Base-by-base conservation (phyloP, 495 filamentous ascomycete species). In the Cenococcum geophilum region DNA sequence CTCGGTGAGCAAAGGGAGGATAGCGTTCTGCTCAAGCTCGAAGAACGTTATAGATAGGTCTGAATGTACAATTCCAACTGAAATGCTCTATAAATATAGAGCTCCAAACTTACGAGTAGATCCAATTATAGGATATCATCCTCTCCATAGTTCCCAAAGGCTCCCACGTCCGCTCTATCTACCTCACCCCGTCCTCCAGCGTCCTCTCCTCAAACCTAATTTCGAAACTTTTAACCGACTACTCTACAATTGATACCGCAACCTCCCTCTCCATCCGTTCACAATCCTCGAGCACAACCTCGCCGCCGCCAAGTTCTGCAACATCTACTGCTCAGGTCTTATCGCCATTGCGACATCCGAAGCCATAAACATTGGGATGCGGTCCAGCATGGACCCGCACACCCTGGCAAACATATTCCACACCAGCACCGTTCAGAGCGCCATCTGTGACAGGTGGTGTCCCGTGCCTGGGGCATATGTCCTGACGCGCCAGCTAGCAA, bases 321-420 rank as follows among this genome's bases (percentile, higher is more conserved):
- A 83, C 64, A 83, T 82, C 63, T 83, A 83, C 65, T 72, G 76
- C 34, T 78, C 75, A 4, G 77, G 76, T 12, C 68, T 82, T 4
- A 83, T 82, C 61, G 75, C 80, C 0, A 77, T 84, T 35, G 79
- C 78, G 0, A 73, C 69, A 18, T 70, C 77, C 1, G 82, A 84
- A 64, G 77, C 81, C 1, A 73, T 83, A 71, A 75, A 80, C 59
- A 80, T 83, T 69, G 80, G 79, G 0, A 82, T 84, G 66, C 67
- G 67, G 4, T 74, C 77, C 0, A 80, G 80, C 49, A 45, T 0
- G 59, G 75, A 81, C 62, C 76, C 80, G 0, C 62, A 72, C 11
- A 71, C 77, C 0, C 70, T 83, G 5, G 73, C 79, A 0, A 71
- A 72, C 16, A 77, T 83, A 1, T 80, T 78, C 67, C 71, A 73